Percentiles rank a stretch among this genome's conserved stretches.
phyloP scores from a whole-genome alignment of 768 basidiomycete genomes.

The Albatrellus ellisii region DNA sequence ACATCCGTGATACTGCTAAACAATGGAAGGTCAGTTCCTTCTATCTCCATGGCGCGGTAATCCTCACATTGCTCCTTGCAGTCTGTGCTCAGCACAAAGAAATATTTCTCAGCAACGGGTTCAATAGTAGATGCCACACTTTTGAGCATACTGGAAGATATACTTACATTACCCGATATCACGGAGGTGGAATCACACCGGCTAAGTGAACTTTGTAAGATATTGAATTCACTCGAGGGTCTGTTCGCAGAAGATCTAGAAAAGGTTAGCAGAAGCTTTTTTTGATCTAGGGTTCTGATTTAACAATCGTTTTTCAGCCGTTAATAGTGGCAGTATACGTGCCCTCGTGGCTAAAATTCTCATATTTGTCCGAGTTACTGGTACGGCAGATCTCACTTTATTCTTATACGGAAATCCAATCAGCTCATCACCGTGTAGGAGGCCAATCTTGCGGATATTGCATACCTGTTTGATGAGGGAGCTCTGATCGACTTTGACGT shows the following conservation, averaged over 20 bases:
- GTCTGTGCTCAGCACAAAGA: conserved; percentile 56
- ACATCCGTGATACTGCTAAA: conserved; percentile 50
- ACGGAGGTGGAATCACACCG: conserved; percentile 78
- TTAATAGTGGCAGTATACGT: conserved; percentile 76
- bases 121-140: conserved; percentile 56
- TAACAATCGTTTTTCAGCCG: conserved; percentile 26
- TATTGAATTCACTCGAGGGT: conserved; percentile 68
- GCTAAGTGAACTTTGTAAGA: conserved; percentile 70
- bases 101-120: conserved; percentile 64
- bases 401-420: conserved; percentile 3
- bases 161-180: conserved; percentile 74
- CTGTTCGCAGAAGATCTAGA: conserved; percentile 58
- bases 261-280: conserved; percentile 28
- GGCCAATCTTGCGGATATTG: conserved; percentile 84
- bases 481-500: conserved; percentile 83
- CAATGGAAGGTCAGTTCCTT: conserved; percentile 53
- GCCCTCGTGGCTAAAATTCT: conserved; percentile 92
- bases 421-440: conserved; percentile 39
- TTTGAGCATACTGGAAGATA: conserved; percentile 51
- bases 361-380: conserved; percentile 84
- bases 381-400: conserved; percentile 30
- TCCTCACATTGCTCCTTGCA: conserved; percentile 19
- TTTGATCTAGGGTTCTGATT: background rate
- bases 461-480: conserved; percentile 85
- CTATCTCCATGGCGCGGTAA: background rate